A percentile compares a stretch with the other conserved stretches of the same genome.
phyloP scores from a whole-genome alignment of 2,329 filamentous ascomycete genomes.

The Exophiala aquamarina region DNA sequence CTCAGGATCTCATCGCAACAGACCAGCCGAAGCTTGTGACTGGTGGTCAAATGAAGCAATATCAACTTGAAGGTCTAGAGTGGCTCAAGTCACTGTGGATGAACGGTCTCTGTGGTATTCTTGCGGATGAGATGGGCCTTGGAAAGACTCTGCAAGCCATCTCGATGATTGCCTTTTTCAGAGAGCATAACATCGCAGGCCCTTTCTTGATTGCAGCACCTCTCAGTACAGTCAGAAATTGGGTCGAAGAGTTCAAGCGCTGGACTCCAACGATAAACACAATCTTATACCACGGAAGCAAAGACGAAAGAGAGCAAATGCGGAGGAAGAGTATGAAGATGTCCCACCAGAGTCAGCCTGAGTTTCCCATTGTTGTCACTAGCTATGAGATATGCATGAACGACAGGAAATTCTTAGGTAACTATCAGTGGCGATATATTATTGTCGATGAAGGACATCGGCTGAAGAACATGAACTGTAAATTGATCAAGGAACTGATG shows the following conservation, averaged over 20 bases:
- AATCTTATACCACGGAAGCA: slow-evolving; percentile 84
- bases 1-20: slow-evolving; percentile 73
- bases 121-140: slow-evolving; percentile 93
- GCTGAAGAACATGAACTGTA: slow-evolving; percentile 94
- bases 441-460: slow-evolving; percentile 98
- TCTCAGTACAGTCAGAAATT: slow-evolving; percentile 88
- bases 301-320: slow-evolving; percentile 73
- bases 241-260: slow-evolving; percentile 88
- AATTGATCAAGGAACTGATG: slow-evolving; percentile 83
- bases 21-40: slow-evolving; percentile 81
- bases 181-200: slow-evolving; percentile 83
- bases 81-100: slow-evolving; percentile 85
- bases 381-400: slow-evolving; percentile 96
- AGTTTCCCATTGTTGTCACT: slow-evolving; percentile 90
- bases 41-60: slow-evolving; percentile 87
- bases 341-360: slow-evolving; percentile 62
- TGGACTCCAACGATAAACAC: slow-evolving; percentile 91
- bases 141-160: slow-evolving; percentile 94
- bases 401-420: slow-evolving; percentile 76
- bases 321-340: slow-evolving; percentile 69
- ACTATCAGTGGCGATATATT: slow-evolving; percentile 95
- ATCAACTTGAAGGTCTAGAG: slow-evolving; percentile 89
- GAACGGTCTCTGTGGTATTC: slow-evolving; percentile 86
- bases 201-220: slow-evolving; percentile 91
- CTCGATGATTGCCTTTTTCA: slow-evolving; percentile 78